Base-by-base conservation (phyloP, 2,329 filamentous ascomycete genomes). In the Neofusicoccum umdonicola region DNA sequence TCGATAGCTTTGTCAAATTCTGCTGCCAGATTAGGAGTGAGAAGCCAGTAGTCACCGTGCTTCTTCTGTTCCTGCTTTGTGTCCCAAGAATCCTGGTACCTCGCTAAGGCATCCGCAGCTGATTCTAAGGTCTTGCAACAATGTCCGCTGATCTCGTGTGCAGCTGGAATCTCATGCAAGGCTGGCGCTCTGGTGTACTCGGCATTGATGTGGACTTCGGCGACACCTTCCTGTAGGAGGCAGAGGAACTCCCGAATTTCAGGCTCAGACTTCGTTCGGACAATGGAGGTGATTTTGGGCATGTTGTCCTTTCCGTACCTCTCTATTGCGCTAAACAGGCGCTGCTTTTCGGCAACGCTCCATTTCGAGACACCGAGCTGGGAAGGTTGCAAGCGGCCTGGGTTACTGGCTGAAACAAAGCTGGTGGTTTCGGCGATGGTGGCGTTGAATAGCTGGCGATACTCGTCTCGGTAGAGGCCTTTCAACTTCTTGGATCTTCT, bases 231-330 rank as follows among this genome's bases (percentile, higher is more conserved):
- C 9, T 87, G 80, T 4, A 97, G 81, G 0, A 90, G 74, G 6
- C 80, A 71, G 4, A 96, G 74, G 72, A 93, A 93, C 58, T 90
- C 85, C 34, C 84, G 83, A 39, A 95, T 87, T 76, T 97, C 92
- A 8, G 89, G 73, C 68, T 87, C 84, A 65, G 87, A 89, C 77
- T 98, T 98, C 39, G 87, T 89, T 0, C 81, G 81, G 15, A 97
- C 80, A 0, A 84, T 81, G 8, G 77, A 71, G 1, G 91, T 83
- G 63, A 97, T 89, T 1, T 83, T 85, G 1, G 77, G 77, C 0
- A 90, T 70, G 66, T 92, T 81, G 69, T 87, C 84, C 60, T 80
- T 84, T 0, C 92, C 92, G 2, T 90, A 81, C 0, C 85, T 85
- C 1, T 83, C 81, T 3, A 96, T 75, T 0, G 86, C 84, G 13